These are phyloP conservation scores for Hyaloscypha hepaticicola DNA, from an alignment of 495 filamentous ascomycete species.

Conservation along the genomic window DNA sequence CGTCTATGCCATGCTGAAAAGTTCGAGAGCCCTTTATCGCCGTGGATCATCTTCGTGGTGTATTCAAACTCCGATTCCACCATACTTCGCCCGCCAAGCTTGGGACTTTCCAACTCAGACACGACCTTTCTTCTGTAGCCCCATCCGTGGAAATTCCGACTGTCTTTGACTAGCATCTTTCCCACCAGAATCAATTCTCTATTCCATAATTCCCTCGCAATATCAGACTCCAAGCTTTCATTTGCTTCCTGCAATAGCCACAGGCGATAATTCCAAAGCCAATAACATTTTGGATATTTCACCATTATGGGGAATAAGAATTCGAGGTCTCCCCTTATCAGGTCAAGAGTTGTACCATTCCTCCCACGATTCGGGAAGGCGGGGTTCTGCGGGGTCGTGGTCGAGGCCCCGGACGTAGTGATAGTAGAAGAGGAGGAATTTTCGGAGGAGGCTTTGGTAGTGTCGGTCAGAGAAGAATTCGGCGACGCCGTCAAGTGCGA, in stretches of 20 bases:
- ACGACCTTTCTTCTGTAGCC: slow-evolving; percentile 82
- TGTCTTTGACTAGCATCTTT: slow-evolving; percentile 85
- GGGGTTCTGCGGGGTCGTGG: slow-evolving; percentile 46
- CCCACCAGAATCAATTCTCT: slow-evolving; percentile 75
- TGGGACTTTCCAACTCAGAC: slow-evolving; percentile 59
- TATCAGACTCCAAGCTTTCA: slow-evolving; percentile 49
- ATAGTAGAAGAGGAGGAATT: slow-evolving; percentile 44
- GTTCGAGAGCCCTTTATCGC: slow-evolving; percentile 72
- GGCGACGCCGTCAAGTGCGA: slow-evolving; percentile 55
- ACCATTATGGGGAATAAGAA: slow-evolving; percentile 82
- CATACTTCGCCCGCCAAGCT: slow-evolving; percentile 55
- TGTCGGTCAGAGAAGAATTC: slow-evolving; percentile 53
- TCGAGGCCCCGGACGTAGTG: slow-evolving; percentile 34
- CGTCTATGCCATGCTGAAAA: slow-evolving; percentile 97
- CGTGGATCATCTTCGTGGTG: slow-evolving; percentile 77
- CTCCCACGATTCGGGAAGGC: slow-evolving; percentile 50
- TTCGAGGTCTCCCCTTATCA: slow-evolving; percentile 60
- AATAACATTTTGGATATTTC: slow-evolving; percentile 95
- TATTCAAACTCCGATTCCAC: slow-evolving; percentile 83
- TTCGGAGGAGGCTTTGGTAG: slow-evolving; percentile 50
- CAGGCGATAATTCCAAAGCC: slow-evolving; percentile 97
- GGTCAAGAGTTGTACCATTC: slow-evolving; percentile 56
- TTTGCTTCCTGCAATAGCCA: slow-evolving; percentile 80
- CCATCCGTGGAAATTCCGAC: slow-evolving; percentile 96
- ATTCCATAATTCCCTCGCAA: slow-evolving; percentile 71